Evolutionary conservation across 768 basidiomycete species (phyloP), one percentile per base, ranked within the genome.

Genomic region (Suillus paluster): DNA sequence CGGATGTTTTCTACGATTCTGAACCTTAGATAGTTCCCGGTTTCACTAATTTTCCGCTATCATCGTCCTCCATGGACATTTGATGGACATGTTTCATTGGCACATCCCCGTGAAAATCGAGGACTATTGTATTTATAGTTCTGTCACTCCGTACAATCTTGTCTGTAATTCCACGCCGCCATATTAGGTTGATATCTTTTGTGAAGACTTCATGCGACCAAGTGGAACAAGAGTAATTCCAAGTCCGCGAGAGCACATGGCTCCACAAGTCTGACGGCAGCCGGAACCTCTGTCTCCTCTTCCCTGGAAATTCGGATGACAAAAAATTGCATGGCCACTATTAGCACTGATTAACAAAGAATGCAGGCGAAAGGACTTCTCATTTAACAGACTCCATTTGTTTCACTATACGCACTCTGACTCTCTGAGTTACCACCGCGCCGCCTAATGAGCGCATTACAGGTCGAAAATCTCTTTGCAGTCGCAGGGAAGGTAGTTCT

Each of bases 401-500:
- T 25, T 55, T 21, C 41, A 17, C 21, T 11, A 25, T n/a, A 15
- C 21, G 3, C 34, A 52, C 34, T 25, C 30, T 30, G 10, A 38
- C 11, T n/a, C n/a, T n/a, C n/a, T n/a, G n/a, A n/a, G n/a, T n/a
- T 33, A 59, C 11, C 23, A 17, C 19, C n/a, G n/a, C 34, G 30
- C 38, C 46, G 54, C 56, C 64, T 39, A 39, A 83, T 82, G 81
- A 70, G 63, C 63, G 74, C 77, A 17, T 73, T 80, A 42, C 67
- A 78, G 57, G 64, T 67, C 3, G 63, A 72, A 15, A 75, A 74
- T 39, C 69, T 85, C 19, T 88, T 88, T 68, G 67, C 77, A 63
- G 85, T 88, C 60, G 70, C 79, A 38, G 83, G 76, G 27, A 85
- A 82, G 62, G 77, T 84, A 17, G 86, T 87, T 5, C 77, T 90